Evolutionary conservation across 2,329 filamentous ascomycete genomes (phyloP).

Genomic region (Exophiala mesophila): DNA sequence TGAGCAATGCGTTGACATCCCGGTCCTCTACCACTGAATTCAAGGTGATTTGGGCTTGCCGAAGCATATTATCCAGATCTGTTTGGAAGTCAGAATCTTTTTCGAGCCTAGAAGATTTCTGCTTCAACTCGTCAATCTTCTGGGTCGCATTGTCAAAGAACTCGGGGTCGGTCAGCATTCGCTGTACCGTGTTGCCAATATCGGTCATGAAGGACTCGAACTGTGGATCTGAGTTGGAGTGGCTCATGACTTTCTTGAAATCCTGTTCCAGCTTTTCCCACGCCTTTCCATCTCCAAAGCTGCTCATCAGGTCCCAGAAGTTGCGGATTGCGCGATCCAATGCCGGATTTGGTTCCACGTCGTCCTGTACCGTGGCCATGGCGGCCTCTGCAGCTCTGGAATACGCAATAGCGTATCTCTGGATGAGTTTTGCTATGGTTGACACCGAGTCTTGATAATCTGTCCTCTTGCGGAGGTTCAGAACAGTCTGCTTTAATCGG

Average conservation of each 20-base stretch:
- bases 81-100: slow-evolving; percentile 63
- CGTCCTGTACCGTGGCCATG: slow-evolving; percentile 61
- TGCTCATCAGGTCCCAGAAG: slow-evolving; percentile 74
- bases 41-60: slow-evolving; percentile 64
- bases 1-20: slow-evolving; percentile 64
- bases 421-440: slow-evolving; percentile 67
- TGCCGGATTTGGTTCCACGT: slow-evolving; percentile 67
- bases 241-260: slow-evolving; percentile 66
- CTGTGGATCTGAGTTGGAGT: slow-evolving; percentile 71
- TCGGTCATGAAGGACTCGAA: slow-evolving; percentile 33
- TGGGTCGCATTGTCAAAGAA: slow-evolving; percentile 75
- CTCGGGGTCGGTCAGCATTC: slow-evolving; percentile 75
- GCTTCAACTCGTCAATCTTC: slow-evolving; percentile 56
- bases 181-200: slow-evolving; percentile 62
- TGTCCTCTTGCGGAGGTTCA: slow-evolving; percentile 66
- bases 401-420: slow-evolving; percentile 73
- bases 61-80: slow-evolving; percentile 68
- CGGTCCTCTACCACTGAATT: slow-evolving; percentile 65
- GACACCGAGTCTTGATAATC: slow-evolving; percentile 87
- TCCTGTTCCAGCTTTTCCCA: slow-evolving; percentile 71
- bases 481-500: slow-evolving; percentile 70
- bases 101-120: slow-evolving; percentile 54
- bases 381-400: slow-evolving; percentile 67
- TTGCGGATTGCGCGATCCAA: slow-evolving; percentile 71
- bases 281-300: slow-evolving; percentile 67